Evolutionary conservation across 1,284 basidiomycete species (phyloP), one percentile per base, ranked within the genome.

Genomic region (Abortiporus biennis): DNA sequence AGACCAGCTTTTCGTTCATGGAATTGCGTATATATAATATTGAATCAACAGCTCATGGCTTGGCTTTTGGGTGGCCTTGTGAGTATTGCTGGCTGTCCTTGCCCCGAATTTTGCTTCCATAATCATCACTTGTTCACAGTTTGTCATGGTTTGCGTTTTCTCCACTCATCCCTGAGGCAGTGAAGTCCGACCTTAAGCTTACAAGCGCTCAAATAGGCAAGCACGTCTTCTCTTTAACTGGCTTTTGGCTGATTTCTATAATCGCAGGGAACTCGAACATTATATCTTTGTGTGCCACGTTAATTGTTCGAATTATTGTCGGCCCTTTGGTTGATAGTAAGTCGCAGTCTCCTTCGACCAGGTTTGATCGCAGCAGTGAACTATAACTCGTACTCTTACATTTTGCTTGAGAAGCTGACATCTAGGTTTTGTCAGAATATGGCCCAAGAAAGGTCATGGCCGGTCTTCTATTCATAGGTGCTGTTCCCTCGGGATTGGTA

Each of bases 61-160:
- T 47, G 65, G 60, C 24, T 75, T 68, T 58, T 68, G 71, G 49
- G 57, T 66, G 3, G 71, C 71, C 5, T 63, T 64, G 58, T 67
- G 45, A 45, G 55, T 50, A 3, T 8, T 29, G 4, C 27, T 25
- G 41, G 21, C 15, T 55, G 46, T 54, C 56, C 37, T 52, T 59
- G 34, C 20, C 9, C 21, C 6, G 27, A 11, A 21, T 27, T 53
- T 55, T 6, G 56, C 61, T 32, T 6, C 17, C 21, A 25, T 30
- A 31, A 13, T 32, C n/a, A 33, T 36, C 21, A 29, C 9, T 24
- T 29, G n/a, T 34, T 15, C 15, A 15, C 27, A 66, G 65, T 49
- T 55, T 79, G 16, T 72, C 76, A 12, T 84, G 80, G 80, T 84
- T 83, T 47, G 78, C 79, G 0, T 81, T 82, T 54, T 66, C 77